Evolutionary conservation across 2,329 filamentous ascomycete genomes (phyloP).

Genomic region (Trichophyton simii): DNA sequence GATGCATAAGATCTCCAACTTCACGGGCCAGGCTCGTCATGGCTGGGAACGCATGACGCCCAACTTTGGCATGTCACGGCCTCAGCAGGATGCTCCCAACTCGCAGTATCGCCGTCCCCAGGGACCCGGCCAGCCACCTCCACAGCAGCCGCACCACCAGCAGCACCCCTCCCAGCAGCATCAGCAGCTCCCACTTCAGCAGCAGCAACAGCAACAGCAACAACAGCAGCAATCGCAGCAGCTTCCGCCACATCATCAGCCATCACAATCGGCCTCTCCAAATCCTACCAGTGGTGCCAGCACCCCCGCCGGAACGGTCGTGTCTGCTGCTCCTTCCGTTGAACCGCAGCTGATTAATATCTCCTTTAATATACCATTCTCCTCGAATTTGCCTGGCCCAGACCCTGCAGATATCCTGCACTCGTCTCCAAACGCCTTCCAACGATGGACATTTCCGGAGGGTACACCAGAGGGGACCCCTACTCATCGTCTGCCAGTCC

Average conservation of each 20-base stretch:
- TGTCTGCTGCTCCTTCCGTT: constrained; percentile 47
- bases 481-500: constrained; percentile 81
- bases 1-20: constrained; percentile 59
- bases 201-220: neutral
- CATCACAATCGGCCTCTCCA: constrained; percentile 36
- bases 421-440: constrained; percentile 72
- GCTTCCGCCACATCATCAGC: neutral
- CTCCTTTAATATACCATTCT: constrained; percentile 94
- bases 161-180: neutral
- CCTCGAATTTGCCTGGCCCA: constrained; percentile 80
- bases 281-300: constrained; percentile 57
- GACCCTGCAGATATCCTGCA: constrained; percentile 92
- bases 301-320: constrained; percentile 47
- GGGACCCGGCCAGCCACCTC: constrained; percentile 38
- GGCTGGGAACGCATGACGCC: constrained; percentile 57
- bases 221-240: neutral
- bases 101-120: constrained; percentile 44
- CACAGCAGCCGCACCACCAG: constrained; percentile 3
- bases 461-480: constrained; percentile 73
- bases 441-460: constrained; percentile 87
- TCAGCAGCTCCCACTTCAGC: constrained; percentile 30
- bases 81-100: constrained; percentile 44
- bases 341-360: constrained; percentile 73
- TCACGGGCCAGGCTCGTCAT: constrained; percentile 53
- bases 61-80: constrained; percentile 50